These are phyloP conservation scores for Chaetomium strumarium DNA, from an alignment of 2,329 filamentous ascomycete species.

Conservation along the genomic window DNA sequence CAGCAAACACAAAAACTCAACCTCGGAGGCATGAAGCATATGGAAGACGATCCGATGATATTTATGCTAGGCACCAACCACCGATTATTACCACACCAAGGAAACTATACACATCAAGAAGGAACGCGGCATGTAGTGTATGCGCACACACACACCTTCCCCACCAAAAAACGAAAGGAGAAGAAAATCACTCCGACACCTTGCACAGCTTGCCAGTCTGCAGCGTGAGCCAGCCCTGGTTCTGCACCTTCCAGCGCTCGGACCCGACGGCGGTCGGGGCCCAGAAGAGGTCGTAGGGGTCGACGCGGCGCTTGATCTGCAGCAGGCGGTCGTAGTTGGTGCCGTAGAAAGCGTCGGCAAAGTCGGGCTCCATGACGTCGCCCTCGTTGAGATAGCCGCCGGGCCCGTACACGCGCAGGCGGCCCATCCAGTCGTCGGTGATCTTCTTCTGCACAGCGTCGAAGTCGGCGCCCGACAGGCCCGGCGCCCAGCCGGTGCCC, in stretches of 20 bases:
- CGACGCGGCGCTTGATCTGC: constrained; percentile 20
- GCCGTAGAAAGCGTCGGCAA: constrained; percentile 19
- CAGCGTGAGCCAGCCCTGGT: constrained; percentile 18
- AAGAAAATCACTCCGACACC: constrained; percentile 6
- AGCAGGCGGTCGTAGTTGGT: constrained; percentile 19
- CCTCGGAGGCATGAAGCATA: too few species aligned
- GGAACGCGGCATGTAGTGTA: too few species aligned
- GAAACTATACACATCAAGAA: too few species aligned
- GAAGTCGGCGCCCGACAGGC: constrained; percentile 11
- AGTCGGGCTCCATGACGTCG: constrained; percentile 21
- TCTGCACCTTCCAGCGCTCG: constrained; percentile 19
- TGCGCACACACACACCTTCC: too few species aligned
- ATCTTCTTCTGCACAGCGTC: constrained; percentile 24
- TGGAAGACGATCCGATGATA: too few species aligned
- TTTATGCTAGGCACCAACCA: too few species aligned
- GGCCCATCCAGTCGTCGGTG: constrained; percentile 30
- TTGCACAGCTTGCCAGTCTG: constrained; percentile 23
- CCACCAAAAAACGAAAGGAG: not conserved
- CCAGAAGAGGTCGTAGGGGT: constrained; percentile 22
- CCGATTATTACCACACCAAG: too few species aligned
- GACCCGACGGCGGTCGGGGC: constrained; percentile 21
- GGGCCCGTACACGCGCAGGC: constrained; percentile 9
- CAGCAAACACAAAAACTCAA: too few species aligned
- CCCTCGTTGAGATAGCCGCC: constrained; percentile 22
- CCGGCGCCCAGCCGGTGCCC: constrained; percentile 23